Evolutionary conservation across 352 stramenopile species (phyloP).

Genomic region (Nothophytophthora sp.): DNA sequence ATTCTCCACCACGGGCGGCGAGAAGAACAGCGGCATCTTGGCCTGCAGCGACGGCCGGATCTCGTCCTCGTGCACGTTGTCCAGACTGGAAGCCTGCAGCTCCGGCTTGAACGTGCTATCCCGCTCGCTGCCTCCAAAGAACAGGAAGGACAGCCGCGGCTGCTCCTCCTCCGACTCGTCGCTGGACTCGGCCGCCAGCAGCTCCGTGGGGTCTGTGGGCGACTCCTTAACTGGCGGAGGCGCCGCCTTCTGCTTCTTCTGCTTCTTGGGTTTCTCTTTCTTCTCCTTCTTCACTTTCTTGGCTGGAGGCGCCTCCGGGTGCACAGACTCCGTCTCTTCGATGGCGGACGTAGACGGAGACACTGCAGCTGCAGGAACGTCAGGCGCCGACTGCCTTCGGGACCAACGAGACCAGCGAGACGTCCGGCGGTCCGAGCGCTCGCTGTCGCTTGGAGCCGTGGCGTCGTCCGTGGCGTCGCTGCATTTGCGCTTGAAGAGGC

Average conservation of each 20-base stretch:
- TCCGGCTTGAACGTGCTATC: slow-evolving; percentile 53
- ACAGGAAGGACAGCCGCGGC: slow-evolving; percentile 44
- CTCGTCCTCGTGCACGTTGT: slow-evolving; percentile 44
- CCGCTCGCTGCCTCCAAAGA: slow-evolving; percentile 63
- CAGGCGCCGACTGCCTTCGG: slow-evolving; percentile 22
- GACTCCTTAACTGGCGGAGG: slow-evolving; percentile 18
- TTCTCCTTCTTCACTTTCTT: slow-evolving; percentile 26
- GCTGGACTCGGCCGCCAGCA: slow-evolving; percentile 29
- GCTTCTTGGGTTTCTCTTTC: slow-evolving; percentile 12
- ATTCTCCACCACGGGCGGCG: slow-evolving; percentile 37
- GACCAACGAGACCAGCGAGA: slow-evolving; percentile 34
- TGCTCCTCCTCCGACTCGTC: slow-evolving; percentile 23
- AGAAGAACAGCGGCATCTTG: slow-evolving; percentile 75
- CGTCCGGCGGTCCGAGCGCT: slow-evolving; percentile 35
- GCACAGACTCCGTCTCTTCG: slow-evolving; percentile 18
- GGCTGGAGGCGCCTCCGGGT: slow-evolving; percentile 9
- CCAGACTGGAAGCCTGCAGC: slow-evolving; percentile 30
- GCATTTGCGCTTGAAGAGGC: slow-evolving; percentile 46
- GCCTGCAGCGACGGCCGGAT: slow-evolving; percentile 58
- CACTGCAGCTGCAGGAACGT: slow-evolving; percentile 13
- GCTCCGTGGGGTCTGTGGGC: slow-evolving; percentile 25
- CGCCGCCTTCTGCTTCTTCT: slow-evolving; percentile 14
- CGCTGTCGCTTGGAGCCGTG: slow-evolving; percentile 20
- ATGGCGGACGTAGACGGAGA: slow-evolving; percentile 6
- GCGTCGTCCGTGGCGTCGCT: slow-evolving; percentile 20